phyloP scores from a whole-genome alignment of 2,329 filamentous ascomycete genomes.

The Colletotrichum incanum region DNA sequence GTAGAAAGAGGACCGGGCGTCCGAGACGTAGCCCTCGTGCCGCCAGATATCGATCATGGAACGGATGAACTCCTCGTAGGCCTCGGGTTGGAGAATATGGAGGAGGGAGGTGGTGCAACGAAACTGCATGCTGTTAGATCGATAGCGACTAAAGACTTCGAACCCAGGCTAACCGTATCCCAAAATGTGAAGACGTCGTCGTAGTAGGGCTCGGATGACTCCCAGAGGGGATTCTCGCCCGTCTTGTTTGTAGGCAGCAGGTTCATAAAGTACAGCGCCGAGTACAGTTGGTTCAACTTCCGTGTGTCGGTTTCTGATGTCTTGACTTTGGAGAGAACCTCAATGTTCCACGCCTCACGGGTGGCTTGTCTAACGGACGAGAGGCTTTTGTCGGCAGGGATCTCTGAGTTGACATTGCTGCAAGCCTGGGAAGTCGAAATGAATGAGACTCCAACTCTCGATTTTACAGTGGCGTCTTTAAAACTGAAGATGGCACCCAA shows the following conservation, averaged over 20 bases:
- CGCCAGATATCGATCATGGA: constrained; percentile 79
- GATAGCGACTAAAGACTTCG: not conserved
- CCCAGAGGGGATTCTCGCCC: constrained; percentile 79
- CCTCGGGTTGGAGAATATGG: constrained; percentile 74
- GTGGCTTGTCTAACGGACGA: constrained; percentile 62
- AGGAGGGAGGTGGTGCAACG: constrained; percentile 76
- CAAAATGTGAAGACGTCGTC: constrained; percentile 81
- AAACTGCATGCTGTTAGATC: constrained; percentile 56
- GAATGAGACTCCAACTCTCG: constrained; percentile 78
- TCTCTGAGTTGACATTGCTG: constrained; percentile 69
- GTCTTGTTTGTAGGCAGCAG: constrained; percentile 80
- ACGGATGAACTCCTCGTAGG: constrained; percentile 77
- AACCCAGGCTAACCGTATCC: constrained; percentile 58
- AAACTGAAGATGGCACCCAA: constrained; percentile 72
- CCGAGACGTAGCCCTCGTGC: constrained; percentile 75
- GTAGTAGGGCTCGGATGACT: constrained; percentile 77
- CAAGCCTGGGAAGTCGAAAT: constrained; percentile 76
- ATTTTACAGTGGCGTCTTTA: constrained; percentile 61
- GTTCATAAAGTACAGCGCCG: constrained; percentile 79
- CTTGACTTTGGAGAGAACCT: constrained; percentile 76
- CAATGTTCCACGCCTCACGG: constrained; percentile 71
- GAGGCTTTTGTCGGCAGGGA: constrained; percentile 62
- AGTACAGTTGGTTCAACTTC: constrained; percentile 75
- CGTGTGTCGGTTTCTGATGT: constrained; percentile 69
- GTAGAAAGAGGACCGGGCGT: constrained; percentile 77